A percentile compares a stretch with the other conserved stretches of the same genome.
Conservation (phyloP, 1,284 basidiomycete species). For the Cryptococcus sp. region DNA sequence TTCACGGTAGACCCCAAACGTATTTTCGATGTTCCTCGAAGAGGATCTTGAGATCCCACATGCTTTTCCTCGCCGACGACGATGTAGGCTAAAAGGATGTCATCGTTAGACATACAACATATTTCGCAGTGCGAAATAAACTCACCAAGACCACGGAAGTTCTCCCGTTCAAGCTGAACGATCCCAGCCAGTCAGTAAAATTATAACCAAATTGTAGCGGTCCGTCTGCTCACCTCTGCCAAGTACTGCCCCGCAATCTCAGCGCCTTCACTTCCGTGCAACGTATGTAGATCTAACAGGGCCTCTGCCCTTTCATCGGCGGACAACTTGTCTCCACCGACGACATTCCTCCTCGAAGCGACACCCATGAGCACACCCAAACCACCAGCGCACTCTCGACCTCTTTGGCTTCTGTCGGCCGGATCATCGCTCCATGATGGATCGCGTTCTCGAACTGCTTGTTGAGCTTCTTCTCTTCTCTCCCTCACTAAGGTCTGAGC, state of each 20-base stretch:
- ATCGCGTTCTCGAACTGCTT: slow-evolving; percentile 70
- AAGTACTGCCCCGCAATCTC: slow-evolving; percentile 90
- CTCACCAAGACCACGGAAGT: slow-evolving; percentile 78
- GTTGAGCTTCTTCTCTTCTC: slow-evolving; percentile 71
- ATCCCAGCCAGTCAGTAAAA: not conserved
- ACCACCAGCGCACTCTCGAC: slow-evolving; percentile 75
- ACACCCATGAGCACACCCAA: slow-evolving; percentile 84
- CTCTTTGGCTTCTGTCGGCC: slow-evolving; percentile 71
- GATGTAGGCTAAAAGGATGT: slow-evolving; percentile 64
- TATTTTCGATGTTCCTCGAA: slow-evolving; percentile 74
- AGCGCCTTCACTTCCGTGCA: slow-evolving; percentile 88
- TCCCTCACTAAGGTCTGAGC: slow-evolving; percentile 78
- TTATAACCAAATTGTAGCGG: slow-evolving; percentile 1
- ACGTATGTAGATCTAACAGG: slow-evolving; percentile 78
- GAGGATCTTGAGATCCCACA: slow-evolving; percentile 79
- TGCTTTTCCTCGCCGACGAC: slow-evolving; percentile 96
- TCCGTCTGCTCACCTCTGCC: slow-evolving; percentile 64
- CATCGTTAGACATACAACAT: not conserved
- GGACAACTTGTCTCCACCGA: slow-evolving; percentile 59
- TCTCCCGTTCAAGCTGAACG: slow-evolving; percentile 71
- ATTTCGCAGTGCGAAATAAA: slow-evolving; percentile 5
- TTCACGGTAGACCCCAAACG: slow-evolving; percentile 80
- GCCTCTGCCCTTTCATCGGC: slow-evolving; percentile 80
- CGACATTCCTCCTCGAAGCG: slow-evolving; percentile 61
- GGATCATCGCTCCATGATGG: slow-evolving; percentile 78